Percentiles rank a stretch among this genome's conserved stretches.
Evolutionary conservation across 2,329 filamentous ascomycete species (phyloP).

Genomic region (Lachnellula cervina): DNA sequence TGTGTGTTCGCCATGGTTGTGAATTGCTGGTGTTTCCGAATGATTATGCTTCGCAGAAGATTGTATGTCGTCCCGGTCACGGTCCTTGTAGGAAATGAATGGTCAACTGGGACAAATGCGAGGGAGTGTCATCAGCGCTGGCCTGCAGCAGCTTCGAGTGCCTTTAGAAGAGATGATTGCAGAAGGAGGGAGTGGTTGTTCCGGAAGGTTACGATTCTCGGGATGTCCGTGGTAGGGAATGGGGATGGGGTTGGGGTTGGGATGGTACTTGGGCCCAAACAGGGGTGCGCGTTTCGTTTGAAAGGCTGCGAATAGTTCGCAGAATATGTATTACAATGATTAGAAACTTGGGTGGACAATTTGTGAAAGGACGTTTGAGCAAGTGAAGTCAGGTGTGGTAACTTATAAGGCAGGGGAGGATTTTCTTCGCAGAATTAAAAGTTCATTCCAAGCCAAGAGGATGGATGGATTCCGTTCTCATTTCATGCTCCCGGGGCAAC

Average conservation of each 20-base stretch:
- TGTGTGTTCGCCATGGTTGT: slow-evolving; percentile 38
- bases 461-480: not conserved
- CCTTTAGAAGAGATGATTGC: not conserved
- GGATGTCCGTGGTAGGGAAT: not conserved
- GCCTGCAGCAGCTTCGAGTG: not conserved
- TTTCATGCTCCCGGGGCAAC: not conserved
- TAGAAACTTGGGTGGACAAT: too few species aligned
- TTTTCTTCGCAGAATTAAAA: not conserved
- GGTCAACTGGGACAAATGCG: not conserved
- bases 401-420: too few species aligned
- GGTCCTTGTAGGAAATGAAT: not conserved
- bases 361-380: too few species aligned
- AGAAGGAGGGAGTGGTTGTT: not conserved
- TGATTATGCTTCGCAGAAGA: slow-evolving; percentile 5
- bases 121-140: not conserved
- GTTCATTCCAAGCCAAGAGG: not conserved
- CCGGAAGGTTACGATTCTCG: not conserved
- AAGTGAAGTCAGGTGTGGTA: too few species aligned
- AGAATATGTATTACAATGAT: too few species aligned
- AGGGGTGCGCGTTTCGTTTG: too few species aligned
- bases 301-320: too few species aligned
- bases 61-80: not conserved
- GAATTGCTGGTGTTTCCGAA: slow-evolving; percentile 9
- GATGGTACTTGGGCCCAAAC: too few species aligned
- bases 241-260: not conserved